Base-by-base conservation (phyloP, 768 basidiomycete species). In the Termitomyces eurrhizus region DNA sequence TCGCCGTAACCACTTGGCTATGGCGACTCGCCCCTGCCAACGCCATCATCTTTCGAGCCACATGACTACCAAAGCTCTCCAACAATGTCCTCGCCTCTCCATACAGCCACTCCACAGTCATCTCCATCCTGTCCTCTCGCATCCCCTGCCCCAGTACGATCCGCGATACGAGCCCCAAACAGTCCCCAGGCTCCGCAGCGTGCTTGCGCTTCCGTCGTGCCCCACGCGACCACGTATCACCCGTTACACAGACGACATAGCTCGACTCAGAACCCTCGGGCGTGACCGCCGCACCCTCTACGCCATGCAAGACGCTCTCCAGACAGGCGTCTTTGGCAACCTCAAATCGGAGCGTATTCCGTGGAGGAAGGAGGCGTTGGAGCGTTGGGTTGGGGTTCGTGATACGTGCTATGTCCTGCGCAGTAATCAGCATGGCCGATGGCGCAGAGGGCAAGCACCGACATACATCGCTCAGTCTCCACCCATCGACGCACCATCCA, bases 1-100 rank as follows among this genome's bases (percentile, higher is more conserved):
- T 84, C 85, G 85, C 85, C 83, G 83, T 86, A 86, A 86, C 85
- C 85, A 86, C 84, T 86, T 84, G 82, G 85, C 83, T 84, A 85
- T 85, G 9, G 44, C 50, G 32, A 51, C 49, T 18, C 8, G 18
- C 7, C 29, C 29, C 29, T 29, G 29, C 29, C 2, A 29, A 29
- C 29, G 3, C 29, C 29, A 29, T 37, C 32, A 84, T 66, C 66
- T 84, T 87, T 61, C 83, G 76, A 52, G 76, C 78, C 26, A 90
- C 72, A 76, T 92, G 89, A 61, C 83, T 83, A 24, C 78, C 78
- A 63, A 93, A 88, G 44, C 87, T 83, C 66, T 90, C 88, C 50
- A 88, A 87, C 55, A 88, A 51, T 0, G 63, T 63, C 46, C 87
- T 68, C 33, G 91, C 84, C 32, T 60, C 68, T 0, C 92, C 92